Evolutionary conservation across 768 basidiomycete species (phyloP).

Genomic region (Panaeolus cyanescens): DNA sequence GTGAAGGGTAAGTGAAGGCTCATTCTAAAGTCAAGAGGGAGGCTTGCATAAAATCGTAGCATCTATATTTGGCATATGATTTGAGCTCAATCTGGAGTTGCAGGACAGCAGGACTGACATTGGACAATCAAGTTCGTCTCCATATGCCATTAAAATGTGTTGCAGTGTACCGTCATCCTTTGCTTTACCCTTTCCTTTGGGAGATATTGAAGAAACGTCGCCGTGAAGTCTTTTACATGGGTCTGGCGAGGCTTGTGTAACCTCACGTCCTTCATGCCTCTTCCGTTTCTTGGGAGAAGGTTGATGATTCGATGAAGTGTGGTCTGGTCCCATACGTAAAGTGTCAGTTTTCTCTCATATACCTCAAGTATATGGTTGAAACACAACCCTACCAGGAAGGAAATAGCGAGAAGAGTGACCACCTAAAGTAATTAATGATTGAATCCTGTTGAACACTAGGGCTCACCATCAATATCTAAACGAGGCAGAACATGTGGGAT

Average conservation of each 20-base stretch:
- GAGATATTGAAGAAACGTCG: constrained; percentile 14
- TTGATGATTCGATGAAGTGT: background rate
- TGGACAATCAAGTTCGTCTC: constrained; percentile 69
- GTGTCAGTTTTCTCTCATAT: background rate
- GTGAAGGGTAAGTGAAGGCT: background rate
- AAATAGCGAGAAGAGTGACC: background rate
- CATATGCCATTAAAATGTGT: constrained; percentile 46
- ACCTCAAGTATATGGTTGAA: background rate
- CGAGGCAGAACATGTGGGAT: background rate
- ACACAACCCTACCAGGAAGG: background rate
- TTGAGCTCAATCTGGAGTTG: background rate
- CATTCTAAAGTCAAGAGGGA: background rate
- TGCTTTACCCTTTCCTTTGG: constrained; percentile 44
- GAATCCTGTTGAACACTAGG: background rate
- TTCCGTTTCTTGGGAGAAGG: background rate
- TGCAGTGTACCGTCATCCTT: constrained; percentile 28
- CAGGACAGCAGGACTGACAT: constrained; percentile 50
- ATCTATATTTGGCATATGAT: constrained; percentile 40
- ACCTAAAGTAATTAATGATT: background rate
- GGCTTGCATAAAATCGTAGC: constrained; percentile 70
- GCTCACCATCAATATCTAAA: background rate
- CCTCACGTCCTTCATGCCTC: background rate
- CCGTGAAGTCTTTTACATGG: constrained; percentile 16
- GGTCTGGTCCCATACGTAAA: background rate
- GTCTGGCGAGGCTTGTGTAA: constrained; percentile 7